phyloP scores from a whole-genome alignment of 2,329 filamentous ascomycete genomes.

The Diaporthe citri region DNA sequence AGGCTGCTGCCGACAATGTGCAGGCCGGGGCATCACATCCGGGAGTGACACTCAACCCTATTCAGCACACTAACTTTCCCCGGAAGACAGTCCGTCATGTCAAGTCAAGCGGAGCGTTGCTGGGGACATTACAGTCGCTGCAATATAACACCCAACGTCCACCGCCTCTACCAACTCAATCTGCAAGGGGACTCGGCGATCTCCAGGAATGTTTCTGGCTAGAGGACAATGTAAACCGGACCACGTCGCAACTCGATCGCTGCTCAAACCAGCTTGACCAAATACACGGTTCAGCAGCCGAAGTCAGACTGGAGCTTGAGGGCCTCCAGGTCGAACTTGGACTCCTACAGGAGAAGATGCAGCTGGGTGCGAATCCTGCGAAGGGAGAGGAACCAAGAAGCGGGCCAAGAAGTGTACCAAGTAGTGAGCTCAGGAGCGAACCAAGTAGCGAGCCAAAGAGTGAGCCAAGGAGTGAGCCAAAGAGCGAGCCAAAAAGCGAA shows the following conservation, averaged over 20 bases:
- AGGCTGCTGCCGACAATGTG: neutral
- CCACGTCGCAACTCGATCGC: conserved; percentile 6
- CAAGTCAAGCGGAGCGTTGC: conserved; percentile 6
- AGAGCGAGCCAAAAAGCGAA: neutral
- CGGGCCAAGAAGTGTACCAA: neutral
- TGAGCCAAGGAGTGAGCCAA: neutral
- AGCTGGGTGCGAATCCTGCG: neutral
- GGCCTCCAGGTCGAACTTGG: neutral
- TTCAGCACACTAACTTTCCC: conserved; percentile 9
- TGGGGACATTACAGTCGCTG: neutral
- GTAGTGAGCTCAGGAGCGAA: neutral
- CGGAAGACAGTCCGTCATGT: conserved; percentile 1
- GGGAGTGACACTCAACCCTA: neutral
- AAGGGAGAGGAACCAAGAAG: neutral
- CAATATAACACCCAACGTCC: neutral
- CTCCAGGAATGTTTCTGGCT: conserved; percentile 32
- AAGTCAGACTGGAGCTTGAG: conserved; percentile 23
- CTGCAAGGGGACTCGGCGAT: conserved; percentile 4
- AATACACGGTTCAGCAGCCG: conserved; percentile 11
- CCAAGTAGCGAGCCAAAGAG: neutral
- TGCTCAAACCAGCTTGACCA: conserved; percentile 6
- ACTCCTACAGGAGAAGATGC: neutral
- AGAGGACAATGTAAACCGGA: conserved; percentile 6
- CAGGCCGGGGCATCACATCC: neutral
- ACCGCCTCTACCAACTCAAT: neutral